phyloP scores from a whole-genome alignment of 2,329 filamentous ascomycete species.

The Penicillium brasilianum region DNA sequence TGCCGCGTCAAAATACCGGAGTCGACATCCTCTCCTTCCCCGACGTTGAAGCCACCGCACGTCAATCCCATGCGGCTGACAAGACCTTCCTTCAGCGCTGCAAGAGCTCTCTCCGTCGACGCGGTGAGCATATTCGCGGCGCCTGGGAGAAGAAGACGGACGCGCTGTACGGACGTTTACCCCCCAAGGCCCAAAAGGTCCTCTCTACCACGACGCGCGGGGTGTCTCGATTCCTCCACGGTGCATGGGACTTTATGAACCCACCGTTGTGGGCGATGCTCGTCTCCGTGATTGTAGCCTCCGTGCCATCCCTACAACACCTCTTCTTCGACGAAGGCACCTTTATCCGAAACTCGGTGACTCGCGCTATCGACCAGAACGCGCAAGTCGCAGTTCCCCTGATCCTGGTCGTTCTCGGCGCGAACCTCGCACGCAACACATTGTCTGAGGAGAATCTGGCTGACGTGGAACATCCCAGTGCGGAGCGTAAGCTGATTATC shows the following conservation, averaged over 20 bases:
- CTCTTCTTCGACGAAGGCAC: slow-evolving; percentile 88
- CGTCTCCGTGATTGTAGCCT: slow-evolving; percentile 85
- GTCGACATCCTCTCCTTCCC: slow-evolving; percentile 67
- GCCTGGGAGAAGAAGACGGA: slow-evolving; percentile 30
- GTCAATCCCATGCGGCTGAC: slow-evolving; percentile 30
- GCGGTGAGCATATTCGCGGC: slow-evolving; percentile 25
- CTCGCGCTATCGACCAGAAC: slow-evolving; percentile 80
- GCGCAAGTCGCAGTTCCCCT: slow-evolving; percentile 91
- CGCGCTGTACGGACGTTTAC: slow-evolving; percentile 56
- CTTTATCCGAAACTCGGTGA: slow-evolving; percentile 91
- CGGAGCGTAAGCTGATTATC: slow-evolving; percentile 77
- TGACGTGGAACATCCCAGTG: slow-evolving; percentile 71
- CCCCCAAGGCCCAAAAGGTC: slow-evolving; percentile 57
- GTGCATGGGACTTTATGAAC: slow-evolving; percentile 95
- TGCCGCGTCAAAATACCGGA: slow-evolving; percentile 46
- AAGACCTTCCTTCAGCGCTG: slow-evolving; percentile 38
- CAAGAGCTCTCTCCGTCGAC: slow-evolving; percentile 31
- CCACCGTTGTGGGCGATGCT: slow-evolving; percentile 98
- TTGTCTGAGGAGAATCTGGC: slow-evolving; percentile 68
- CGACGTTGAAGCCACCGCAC: slow-evolving; percentile 40
- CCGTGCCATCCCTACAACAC: slow-evolving; percentile 78
- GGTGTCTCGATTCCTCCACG: slow-evolving; percentile 61
- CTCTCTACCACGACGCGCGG: slow-evolving; percentile 51
- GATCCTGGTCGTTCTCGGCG: slow-evolving; percentile 92
- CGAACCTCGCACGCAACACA: slow-evolving; percentile 91